Evolutionary conservation across 768 basidiomycete genomes (phyloP), one percentile per base, ranked within the genome.

Genomic region (Russula virescens): DNA sequence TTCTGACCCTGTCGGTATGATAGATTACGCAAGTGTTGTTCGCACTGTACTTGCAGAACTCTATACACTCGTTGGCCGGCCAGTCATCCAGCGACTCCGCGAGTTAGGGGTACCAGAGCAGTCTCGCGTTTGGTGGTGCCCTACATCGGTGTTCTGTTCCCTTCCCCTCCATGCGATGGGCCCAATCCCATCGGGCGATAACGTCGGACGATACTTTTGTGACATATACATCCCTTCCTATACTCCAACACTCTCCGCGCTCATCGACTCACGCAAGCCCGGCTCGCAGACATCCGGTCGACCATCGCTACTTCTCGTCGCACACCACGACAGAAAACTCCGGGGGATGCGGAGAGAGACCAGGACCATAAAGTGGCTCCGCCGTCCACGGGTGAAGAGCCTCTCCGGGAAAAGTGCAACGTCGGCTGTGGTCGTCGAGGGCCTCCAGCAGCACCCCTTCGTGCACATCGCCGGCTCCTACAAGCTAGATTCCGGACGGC

Each of bases 151-250:
- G 3, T 60, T 67, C 28, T 55, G 43, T 28, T 61, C 19, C 14
- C 64, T 67, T 23, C 66, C 66, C 19, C 47, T 67, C 11, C 66
- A 67, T 9, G 64, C 66, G 18, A 66, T 66, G 40, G 65, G 63
- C 5, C 49, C 61, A 5, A 62, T 65, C 25, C 43, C 49, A 8
- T 43, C 43, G 28, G 14, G 23, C 18, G 54, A 48, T 16, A 16
- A 3, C 13, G 1, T 14, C 6, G 16, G 50, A 25, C 54, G 25
- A 3, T 55, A 60, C 46, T 49, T 66, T 13, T 57, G 51, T 1
- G 58, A 67, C 25, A 16, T 61, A 1, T 64, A 55, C 54, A 55
- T 55, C n/a, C 42, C 54, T 55, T 55, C 54, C 5, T 45, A 55
- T 13, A 55, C 54, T 11, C 42, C 54, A 7, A 43, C 54, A 13